Conservation (phyloP, 345 rosid genomes). For the Brassica cretica region DNA sequence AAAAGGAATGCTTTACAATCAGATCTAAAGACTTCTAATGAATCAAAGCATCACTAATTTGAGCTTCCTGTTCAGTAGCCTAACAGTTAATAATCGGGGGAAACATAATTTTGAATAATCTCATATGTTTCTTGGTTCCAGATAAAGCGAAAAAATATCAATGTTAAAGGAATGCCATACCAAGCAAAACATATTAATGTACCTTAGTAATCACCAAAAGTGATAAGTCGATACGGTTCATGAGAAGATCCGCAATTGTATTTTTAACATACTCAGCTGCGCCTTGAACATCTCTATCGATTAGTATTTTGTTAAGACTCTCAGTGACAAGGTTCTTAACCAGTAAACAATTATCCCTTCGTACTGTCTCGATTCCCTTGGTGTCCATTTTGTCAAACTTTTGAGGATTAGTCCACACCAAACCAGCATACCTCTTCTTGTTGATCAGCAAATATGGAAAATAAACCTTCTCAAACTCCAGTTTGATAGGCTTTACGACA, state of each 20-base stretch:
- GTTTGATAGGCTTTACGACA: conserved; percentile 85
- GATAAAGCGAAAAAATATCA: neutral
- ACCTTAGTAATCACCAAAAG: conserved; percentile 97
- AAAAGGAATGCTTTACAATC: neutral
- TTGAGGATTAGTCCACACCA: conserved; percentile 81
- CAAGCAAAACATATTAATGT: conserved; percentile 29
- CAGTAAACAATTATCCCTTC: conserved; percentile 96
- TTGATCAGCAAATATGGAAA: conserved; percentile 89
- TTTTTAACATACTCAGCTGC: conserved; percentile 89
- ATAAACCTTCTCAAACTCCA: conserved; percentile 98
- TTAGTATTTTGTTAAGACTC: conserved; percentile 87
- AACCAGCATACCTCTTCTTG: conserved; percentile 99
- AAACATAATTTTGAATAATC: neutral
- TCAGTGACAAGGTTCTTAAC: conserved; percentile 91
- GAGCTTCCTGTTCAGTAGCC: neutral
- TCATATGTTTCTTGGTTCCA: neutral
- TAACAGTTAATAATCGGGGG: neutral
- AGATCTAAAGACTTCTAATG: conserved; percentile 10
- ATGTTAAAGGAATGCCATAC: conserved; percentile 14
- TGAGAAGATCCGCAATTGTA: conserved; percentile 92
- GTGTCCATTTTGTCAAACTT: conserved; percentile 96
- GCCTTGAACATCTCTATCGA: conserved; percentile 82
- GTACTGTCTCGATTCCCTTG: conserved; percentile 97
- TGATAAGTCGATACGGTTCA: conserved; percentile 96
- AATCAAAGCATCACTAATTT: neutral